Evolutionary conservation across 1,284 basidiomycete genomes (phyloP), one percentile per base, ranked within the genome.

Genomic region (Ustilago vetiveriae): DNA sequence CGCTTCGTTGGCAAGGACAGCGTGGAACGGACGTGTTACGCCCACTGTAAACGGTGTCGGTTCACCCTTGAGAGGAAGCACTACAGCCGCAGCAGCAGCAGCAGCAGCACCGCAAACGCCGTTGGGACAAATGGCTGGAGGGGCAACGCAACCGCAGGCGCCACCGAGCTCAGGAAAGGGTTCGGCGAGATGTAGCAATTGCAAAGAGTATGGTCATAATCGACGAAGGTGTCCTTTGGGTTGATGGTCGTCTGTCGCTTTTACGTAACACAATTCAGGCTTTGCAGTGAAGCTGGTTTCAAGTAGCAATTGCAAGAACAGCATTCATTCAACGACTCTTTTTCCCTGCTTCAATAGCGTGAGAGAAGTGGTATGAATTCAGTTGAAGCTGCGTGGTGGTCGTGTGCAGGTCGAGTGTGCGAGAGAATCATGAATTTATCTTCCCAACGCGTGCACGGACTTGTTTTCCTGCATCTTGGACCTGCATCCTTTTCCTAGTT

Each of bases 201-300:
- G 67, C 19, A 70, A 70, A 11, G 62, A 64, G 46, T 65, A 65
- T 21, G 67, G 67, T 1, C 67, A 70, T 33, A 70, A 70, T 40
- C 48, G 67, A 5, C 14, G 67, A 22, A 37, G 67, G 4, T 70
- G 67, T 55, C 67, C 67, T 4, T 23, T 65, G 9, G 67, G 67
- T 17, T 70, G 42, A 54, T 13, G 1, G 9, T 19, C 14, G 29
- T n/a, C n/a, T n/a, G n/a, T n/a, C n/a, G n/a, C n/a, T n/a, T n/a
- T n/a, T n/a, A n/a, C n/a, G n/a, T n/a, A n/a, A n/a, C n/a, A n/a
- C n/a, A n/a, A n/a, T n/a, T n/a, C n/a, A n/a, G n/a, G n/a, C n/a
- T n/a, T n/a, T n/a, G n/a, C n/a, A n/a, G n/a, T n/a, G n/a, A n/a
- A n/a, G n/a, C n/a, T n/a, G n/a, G n/a, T n/a, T n/a, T n/a, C n/a